Evolutionary conservation across 164 flowering plant species (phyloP).

Genomic region (Brasenia schreberi): DNA sequence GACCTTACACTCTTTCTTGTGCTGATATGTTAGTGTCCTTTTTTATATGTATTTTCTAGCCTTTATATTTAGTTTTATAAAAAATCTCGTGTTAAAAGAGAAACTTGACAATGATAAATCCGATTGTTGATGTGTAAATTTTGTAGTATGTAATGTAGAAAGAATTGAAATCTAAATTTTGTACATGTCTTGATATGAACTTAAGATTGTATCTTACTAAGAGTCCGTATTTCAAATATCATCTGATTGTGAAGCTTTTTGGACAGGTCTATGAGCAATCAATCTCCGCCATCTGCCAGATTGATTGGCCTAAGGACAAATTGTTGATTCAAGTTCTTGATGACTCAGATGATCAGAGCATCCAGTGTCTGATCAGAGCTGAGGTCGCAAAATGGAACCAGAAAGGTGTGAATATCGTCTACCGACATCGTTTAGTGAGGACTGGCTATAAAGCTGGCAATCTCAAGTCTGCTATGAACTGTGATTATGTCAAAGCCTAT

Average conservation of each 20-base stretch:
- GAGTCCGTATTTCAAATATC: no score
- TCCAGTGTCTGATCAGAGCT: conserved; percentile 64
- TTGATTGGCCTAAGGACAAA: conserved; percentile 85
- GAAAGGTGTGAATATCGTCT: conserved; percentile 66
- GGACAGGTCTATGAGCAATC: conserved; percentile 86
- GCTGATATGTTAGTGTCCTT: no score
- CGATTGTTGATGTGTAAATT: no score
- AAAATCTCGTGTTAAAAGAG: no score
- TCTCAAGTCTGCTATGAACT: conserved; percentile 93
- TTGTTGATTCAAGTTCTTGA: conserved; percentile 81
- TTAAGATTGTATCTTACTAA: no score
- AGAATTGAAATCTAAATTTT: no score
- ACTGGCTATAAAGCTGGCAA: conserved; percentile 98
- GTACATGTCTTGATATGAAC: no score
- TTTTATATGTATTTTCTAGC: no score
- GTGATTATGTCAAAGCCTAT: conserved; percentile 81
- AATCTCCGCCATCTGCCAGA: conserved; percentile 72
- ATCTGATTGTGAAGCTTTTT: not conserved
- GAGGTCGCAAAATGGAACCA: conserved; percentile 86
- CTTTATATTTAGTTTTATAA: no score
- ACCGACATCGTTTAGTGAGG: conserved; percentile 67
- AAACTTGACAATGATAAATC: no score
- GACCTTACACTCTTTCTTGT: no score
- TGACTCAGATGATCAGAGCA: conserved; percentile 76
- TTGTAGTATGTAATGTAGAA: no score